Evolutionary conservation across 108 stramenopile species (phyloP).

Genomic region (Hondaea fermentalgiana): DNA sequence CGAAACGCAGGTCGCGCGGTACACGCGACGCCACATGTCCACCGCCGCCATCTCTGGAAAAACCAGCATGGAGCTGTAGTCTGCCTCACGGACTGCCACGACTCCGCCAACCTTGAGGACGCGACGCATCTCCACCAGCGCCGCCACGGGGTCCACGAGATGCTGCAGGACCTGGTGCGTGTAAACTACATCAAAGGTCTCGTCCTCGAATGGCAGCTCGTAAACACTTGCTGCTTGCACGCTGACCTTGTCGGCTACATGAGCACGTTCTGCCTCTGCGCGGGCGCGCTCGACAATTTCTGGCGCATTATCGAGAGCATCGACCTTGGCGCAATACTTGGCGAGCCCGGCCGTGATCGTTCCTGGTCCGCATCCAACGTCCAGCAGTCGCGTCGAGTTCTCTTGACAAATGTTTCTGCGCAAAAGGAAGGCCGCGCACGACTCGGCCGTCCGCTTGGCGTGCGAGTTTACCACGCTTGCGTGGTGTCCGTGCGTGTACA

Average conservation of each 20-base stretch:
- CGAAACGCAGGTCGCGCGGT: background rate
- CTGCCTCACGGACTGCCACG: background rate
- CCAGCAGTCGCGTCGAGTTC: background rate
- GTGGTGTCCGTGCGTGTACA: background rate
- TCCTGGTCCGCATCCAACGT: slow-evolving; percentile 11
- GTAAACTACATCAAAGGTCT: slow-evolving; percentile 5
- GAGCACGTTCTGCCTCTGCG: background rate
- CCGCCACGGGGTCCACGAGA: background rate
- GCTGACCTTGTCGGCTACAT: background rate
- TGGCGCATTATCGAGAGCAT: background rate
- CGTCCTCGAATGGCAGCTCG: background rate
- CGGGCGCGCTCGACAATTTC: background rate
- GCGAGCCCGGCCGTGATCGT: background rate
- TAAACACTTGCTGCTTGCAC: background rate
- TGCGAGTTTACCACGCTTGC: background rate
- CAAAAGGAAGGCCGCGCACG: background rate
- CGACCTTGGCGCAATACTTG: slow-evolving; percentile 13
- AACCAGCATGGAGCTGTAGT: background rate
- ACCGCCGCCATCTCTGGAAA: background rate
- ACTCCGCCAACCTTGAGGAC: background rate
- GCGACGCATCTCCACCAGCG: background rate
- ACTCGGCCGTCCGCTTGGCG: background rate
- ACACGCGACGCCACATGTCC: background rate
- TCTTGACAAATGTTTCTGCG: background rate
- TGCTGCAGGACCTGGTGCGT: background rate